Percentiles rank a stretch among this genome's conserved stretches.
These are phyloP conservation scores for Ustilago hordei DNA, from an alignment of 1,284 basidiomycete genomes.

Conservation along the genomic window DNA sequence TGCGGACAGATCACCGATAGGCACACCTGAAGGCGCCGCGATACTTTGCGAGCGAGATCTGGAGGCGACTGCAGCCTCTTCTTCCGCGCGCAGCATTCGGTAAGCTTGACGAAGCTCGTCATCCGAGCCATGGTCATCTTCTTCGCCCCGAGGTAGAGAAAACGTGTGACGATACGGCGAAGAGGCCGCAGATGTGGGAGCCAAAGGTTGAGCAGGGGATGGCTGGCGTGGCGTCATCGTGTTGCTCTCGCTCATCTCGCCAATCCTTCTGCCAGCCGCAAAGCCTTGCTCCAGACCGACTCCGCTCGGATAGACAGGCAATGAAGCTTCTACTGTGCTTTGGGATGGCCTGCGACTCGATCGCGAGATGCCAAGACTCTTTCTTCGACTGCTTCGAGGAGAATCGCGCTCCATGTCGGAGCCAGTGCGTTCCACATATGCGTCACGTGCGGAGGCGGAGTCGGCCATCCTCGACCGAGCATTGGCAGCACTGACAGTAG, in stretches of 20 bases:
- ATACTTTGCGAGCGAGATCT: not conserved
- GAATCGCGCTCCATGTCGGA: constrained; percentile 1
- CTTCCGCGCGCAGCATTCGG: constrained; percentile 24
- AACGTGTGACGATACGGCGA: constrained; percentile 8
- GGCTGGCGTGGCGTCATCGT: constrained; percentile 5
- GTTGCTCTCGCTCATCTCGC: constrained; percentile 10
- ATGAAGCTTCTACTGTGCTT: not conserved
- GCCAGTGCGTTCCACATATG: not conserved
- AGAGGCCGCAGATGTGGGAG: not conserved
- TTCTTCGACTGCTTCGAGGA: constrained; percentile 12
- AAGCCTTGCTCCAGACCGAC: not conserved
- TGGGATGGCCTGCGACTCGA: constrained; percentile 15
- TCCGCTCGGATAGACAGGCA: not conserved
- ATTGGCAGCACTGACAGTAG: constrained; percentile 27
- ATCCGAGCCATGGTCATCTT: constrained; percentile 36
- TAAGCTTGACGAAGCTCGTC: constrained; percentile 40
- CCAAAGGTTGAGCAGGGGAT: not conserved
- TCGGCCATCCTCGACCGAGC: constrained; percentile 12
- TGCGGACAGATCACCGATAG: not conserved
- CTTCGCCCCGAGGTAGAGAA: constrained; percentile 2
- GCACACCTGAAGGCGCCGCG: constrained; percentile 4
- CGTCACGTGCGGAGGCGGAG: not conserved
- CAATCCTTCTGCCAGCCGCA: constrained; percentile 8
- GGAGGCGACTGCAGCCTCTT: constrained; percentile 11
- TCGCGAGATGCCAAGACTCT: constrained; percentile 25